Evolutionary conservation across 768 basidiomycete genomes (phyloP), one percentile per base, ranked within the genome.

Genomic region (Cyathus striatus): DNA sequence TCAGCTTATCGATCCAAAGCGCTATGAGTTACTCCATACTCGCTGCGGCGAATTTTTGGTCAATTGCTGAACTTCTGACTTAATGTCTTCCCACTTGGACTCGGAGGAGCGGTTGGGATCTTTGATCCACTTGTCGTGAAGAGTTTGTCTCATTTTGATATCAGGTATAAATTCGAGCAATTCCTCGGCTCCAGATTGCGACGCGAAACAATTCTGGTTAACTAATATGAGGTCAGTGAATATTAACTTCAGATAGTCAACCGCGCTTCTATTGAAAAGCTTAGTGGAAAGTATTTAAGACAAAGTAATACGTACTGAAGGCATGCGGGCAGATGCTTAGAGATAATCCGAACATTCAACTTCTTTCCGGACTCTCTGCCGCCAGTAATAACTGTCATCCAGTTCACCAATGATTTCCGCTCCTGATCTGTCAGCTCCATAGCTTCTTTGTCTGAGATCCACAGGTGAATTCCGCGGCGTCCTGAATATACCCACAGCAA

Each of bases 401-500:
- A 96, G 13, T 74, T 78, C n/a, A 97, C 90, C 40, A 99, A 66
- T 0, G 91, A 79, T 57, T 78, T 83, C 20, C 96, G 73, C 62
- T 95, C 84, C 43, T 95, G 90, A 56, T 99, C 96, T 7, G 89
- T 94, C 38, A 98, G 72, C 42, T 76, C 82, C 72, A 97, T 76
- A 2, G 95, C 96, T 43, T 85, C 79, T 25, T 75, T 67, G 62
- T 99, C 96, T 2, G 88, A 90, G 49, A 99, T 82, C 96, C 96
- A 99, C 60, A 92, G 74, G 72, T 99, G 96, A 51, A 99, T 99
- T 41, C 96, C 96, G 65, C 96, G 86, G 25, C 96, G 86, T 45
- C 96, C 96, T 6, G 96, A 98, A 64, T 98, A 99, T 23, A 98
- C 94, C 95, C 95, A 99, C 9, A 99, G 71, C 22, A 98, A 76